Percentiles rank a stretch among this genome's conserved stretches.
These are phyloP conservation scores for Arthrobotrys sinensis DNA, from an alignment of 2,329 filamentous ascomycete species.

Conservation along the genomic window DNA sequence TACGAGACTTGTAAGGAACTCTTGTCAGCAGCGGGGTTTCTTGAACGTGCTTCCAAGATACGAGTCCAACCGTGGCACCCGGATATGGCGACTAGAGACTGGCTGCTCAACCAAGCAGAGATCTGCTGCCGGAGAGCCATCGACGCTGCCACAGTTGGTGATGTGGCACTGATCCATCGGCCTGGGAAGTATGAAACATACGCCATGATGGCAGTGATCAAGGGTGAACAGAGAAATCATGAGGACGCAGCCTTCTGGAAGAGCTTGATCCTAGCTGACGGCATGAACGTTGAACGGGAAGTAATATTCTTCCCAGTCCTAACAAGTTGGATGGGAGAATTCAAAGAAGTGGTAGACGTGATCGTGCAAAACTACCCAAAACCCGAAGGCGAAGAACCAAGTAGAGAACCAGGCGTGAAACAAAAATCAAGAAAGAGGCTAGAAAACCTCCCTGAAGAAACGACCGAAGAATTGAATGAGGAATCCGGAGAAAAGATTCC, in stretches of 20 bases:
- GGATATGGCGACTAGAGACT: constrained; percentile 27
- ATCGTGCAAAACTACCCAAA: constrained; percentile 29
- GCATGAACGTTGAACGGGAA: constrained; percentile 22
- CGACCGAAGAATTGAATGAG: constrained; percentile 10
- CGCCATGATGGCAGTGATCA: constrained; percentile 30
- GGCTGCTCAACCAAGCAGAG: constrained; percentile 22
- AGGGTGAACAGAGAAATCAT: constrained; percentile 17
- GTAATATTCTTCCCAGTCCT: constrained; percentile 31
- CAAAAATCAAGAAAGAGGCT: constrained; percentile 13
- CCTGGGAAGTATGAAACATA: constrained; percentile 21
- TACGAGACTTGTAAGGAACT: constrained; percentile 24
- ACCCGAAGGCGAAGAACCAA: constrained; percentile 4
- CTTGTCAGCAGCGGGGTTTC: constrained; percentile 11
- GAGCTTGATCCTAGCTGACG: constrained; percentile 21
- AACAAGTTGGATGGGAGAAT: constrained; percentile 28
- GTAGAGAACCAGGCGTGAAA: neutral
- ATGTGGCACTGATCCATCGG: constrained; percentile 20
- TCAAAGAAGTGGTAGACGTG: constrained; percentile 17
- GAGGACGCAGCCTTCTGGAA: constrained; percentile 24
- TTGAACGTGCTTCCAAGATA: constrained; percentile 23
- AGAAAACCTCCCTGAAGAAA: constrained; percentile 18
- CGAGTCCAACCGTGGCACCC: constrained; percentile 21
- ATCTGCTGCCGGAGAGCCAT: constrained; percentile 21
- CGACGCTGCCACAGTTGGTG: constrained; percentile 16
- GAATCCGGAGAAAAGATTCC: neutral